Evolutionary conservation across 768 basidiomycete genomes (phyloP), one percentile per base, ranked within the genome.

Genomic region (Kwoniella newhampshirensis): DNA sequence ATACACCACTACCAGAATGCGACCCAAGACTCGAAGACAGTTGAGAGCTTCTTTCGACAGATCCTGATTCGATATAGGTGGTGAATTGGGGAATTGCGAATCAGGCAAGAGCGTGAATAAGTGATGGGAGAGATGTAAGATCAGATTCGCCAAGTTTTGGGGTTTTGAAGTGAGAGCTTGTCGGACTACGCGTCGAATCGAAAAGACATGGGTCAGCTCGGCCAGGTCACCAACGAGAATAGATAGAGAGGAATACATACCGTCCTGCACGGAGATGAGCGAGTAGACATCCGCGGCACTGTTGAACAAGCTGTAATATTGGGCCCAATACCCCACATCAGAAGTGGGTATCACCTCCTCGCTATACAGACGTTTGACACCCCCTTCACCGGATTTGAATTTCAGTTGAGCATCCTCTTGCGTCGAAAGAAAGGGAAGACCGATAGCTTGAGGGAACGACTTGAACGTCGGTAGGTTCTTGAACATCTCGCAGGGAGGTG

Each of bases 251-350:
- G 40, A 46, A 25, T 27, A 79, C 87, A 60, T 79, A 91, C 89
- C 83, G 71, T 93, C 90, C 64, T 89, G 85, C 0, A 88, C 84
- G 2, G 88, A 85, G 65, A 93, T 86, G 48, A 94, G 82, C 15
- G 91, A 88, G 77, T 89, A 92, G 35, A 92, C 90, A 65, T 94
- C 91, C 0, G 89, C 88, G 1, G 89, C 83, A 7, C 89, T 87
- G 79, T 93, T 90, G 73, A 94, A 94, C 17, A 96, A 80, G 43
- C 82, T 77, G 62, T 87, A 85, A 70, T 87, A 96, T 79, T 94
- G 91, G 57, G 91, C 82, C 91, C 91, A 94, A 70, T 93, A 92
- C n/a, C 74, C 79, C 8, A 74, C 66, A 70, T 96, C 92, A 2
- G 78, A 82, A 56, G 84, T 80, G 2, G 84, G 75, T 47, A 93